These are phyloP conservation scores for Strobilomyces echinocephalus DNA, from an alignment of 768 basidiomycete species.

Conservation along the genomic window DNA sequence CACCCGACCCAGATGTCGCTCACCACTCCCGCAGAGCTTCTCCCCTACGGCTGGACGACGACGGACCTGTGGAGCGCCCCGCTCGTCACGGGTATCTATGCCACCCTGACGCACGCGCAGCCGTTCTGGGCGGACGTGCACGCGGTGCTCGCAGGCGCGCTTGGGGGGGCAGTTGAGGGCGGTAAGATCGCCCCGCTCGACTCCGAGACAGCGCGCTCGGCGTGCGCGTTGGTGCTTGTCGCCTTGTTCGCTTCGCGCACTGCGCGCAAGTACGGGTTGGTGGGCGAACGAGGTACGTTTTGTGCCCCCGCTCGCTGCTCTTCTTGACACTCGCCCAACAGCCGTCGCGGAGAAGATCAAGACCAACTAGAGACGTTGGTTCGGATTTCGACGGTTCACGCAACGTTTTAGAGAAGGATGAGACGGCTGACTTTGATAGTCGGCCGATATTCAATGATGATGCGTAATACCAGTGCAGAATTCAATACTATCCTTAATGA, in stretches of 20 bases:
- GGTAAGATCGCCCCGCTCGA: constrained; percentile 46
- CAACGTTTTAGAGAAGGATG: not conserved
- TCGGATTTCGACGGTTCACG: not conserved
- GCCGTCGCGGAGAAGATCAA: constrained; percentile 26
- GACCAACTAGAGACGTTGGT: constrained; percentile 12
- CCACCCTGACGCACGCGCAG: constrained; percentile 81
- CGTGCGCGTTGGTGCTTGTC: constrained; percentile 64
- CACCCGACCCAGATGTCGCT: constrained; percentile 65
- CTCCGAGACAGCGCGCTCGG: constrained; percentile 60
- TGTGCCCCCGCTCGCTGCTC: too few relatives aligned
- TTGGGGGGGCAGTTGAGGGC: constrained; percentile 31
- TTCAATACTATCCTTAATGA: too few relatives aligned
- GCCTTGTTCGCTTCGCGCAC: constrained; percentile 60
- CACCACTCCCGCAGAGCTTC: constrained; percentile 75
- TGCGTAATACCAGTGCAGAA: too few relatives aligned
- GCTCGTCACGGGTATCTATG: constrained; percentile 69
- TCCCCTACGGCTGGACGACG: constrained; percentile 80
- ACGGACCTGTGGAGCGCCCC: constrained; percentile 86
- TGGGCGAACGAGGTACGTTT: constrained; percentile 16
- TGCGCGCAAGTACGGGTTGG: constrained; percentile 53
- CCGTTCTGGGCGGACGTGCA: constrained; percentile 74
- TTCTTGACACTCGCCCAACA: not conserved
- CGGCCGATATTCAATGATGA: too few relatives aligned
- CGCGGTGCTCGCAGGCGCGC: constrained; percentile 39
- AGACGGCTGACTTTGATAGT: not conserved